phyloP scores from a whole-genome alignment of 495 filamentous ascomycete species.

The Penicillium flavigenum region DNA sequence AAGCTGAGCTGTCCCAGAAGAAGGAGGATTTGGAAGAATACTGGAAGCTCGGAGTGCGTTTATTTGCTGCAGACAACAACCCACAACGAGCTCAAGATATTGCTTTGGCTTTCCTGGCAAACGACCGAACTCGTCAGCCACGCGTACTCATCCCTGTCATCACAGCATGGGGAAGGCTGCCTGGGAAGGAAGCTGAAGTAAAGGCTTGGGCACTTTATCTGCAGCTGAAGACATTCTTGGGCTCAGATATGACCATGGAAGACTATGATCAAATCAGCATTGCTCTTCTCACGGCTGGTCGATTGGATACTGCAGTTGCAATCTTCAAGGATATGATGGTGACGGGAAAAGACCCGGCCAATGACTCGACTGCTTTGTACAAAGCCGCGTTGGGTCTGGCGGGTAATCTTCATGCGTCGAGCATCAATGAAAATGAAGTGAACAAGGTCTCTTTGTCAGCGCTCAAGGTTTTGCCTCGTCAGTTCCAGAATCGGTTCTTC shows the following conservation, averaged over 20 bases:
- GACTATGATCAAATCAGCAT: slow-evolving; percentile 72
- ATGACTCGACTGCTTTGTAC: slow-evolving; percentile 53
- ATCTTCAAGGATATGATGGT: slow-evolving; percentile 87
- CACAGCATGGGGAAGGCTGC: slow-evolving; percentile 34
- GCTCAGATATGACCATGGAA: slow-evolving; percentile 62
- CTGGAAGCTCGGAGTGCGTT: slow-evolving; percentile 66
- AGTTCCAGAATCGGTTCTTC: slow-evolving; percentile 74
- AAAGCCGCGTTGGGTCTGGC: slow-evolving; percentile 43
- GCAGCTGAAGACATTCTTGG: slow-evolving; percentile 57
- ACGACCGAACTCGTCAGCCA: slow-evolving; percentile 48
- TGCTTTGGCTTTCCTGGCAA: slow-evolving; percentile 56
- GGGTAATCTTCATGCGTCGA: slow-evolving; percentile 48
- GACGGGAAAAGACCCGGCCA: slow-evolving; percentile 49
- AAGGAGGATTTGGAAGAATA: slow-evolving; percentile 55
- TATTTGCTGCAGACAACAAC: slow-evolving; percentile 60
- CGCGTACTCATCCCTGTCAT: slow-evolving; percentile 70
- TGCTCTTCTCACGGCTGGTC: slow-evolving; percentile 58
- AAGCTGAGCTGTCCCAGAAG: slow-evolving; percentile 50
- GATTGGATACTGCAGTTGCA: slow-evolving; percentile 62
- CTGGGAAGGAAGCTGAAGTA: slow-evolving; percentile 42
- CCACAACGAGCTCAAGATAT: slow-evolving; percentile 63
- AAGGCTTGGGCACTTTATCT: slow-evolving; percentile 69
- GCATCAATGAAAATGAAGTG: slow-evolving; percentile 46
- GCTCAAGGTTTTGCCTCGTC: slow-evolving; percentile 56
- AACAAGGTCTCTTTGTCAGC: slow-evolving; percentile 53